Conservation (phyloP, 768 basidiomycete species). For the Gautieria morchelliformis region DNA sequence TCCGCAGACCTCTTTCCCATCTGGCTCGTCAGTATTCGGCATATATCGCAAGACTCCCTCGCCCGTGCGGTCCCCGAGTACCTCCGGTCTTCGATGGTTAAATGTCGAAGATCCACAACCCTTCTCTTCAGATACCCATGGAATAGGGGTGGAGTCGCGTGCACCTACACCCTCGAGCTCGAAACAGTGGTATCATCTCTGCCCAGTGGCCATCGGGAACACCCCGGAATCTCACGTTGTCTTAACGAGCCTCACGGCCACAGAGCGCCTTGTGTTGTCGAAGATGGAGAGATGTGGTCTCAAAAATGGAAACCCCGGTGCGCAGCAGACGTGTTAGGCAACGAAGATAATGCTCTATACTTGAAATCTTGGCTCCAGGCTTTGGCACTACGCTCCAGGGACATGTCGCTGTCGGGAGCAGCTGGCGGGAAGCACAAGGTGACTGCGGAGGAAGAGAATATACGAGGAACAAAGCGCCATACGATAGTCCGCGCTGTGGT, state of each 20-base stretch:
- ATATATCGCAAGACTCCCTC: not conserved
- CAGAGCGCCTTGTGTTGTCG: slow-evolving; percentile 15
- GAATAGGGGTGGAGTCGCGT: not conserved
- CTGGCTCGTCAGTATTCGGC: not conserved
- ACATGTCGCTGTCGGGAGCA: not conserved
- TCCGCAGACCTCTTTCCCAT: slow-evolving; percentile 32
- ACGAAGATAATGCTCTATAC: slow-evolving; percentile 58
- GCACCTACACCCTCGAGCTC: not conserved
- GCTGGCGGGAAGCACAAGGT: slow-evolving; percentile 13
- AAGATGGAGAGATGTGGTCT: slow-evolving; percentile 45
- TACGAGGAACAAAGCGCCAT: slow-evolving; percentile 45
- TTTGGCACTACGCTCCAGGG: slow-evolving; percentile 29
- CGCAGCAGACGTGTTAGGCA: slow-evolving; percentile 72
- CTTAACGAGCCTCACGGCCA: slow-evolving; percentile 12
- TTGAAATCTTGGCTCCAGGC: slow-evolving; percentile 72
- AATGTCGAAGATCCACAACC: not conserved
- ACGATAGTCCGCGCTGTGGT: slow-evolving; percentile 46
- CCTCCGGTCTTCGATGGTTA: not conserved
- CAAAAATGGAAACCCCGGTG: slow-evolving; percentile 67
- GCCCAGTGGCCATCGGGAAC: slow-evolving; percentile 14
- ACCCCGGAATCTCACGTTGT: slow-evolving; percentile 44
- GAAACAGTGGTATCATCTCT: slow-evolving; percentile 15
- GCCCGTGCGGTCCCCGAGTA: not conserved
- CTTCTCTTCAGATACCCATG: not conserved
- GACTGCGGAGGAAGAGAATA: slow-evolving; percentile 14